Conservation (phyloP, 1,139 yeast genomes). For the Pichia sp. region DNA sequence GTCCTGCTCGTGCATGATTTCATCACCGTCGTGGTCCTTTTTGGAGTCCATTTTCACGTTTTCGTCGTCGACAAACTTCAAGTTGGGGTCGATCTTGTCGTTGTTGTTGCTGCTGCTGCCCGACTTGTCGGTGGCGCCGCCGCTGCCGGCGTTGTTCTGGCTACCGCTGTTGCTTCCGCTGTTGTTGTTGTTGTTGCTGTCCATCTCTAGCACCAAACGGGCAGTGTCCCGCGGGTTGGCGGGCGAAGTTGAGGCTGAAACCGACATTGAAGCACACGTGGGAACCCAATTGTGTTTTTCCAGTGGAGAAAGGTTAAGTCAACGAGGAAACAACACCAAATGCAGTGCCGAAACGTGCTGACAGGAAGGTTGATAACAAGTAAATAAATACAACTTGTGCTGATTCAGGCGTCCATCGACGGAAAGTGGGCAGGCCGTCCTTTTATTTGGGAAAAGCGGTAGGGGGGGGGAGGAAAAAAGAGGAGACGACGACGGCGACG, state of each 20-base stretch:
- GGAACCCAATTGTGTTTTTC: neutral
- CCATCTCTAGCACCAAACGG: neutral
- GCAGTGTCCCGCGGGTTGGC: constrained; percentile 1
- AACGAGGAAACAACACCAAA: too few relatives aligned
- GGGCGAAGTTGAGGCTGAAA: neutral
- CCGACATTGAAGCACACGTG: neutral
- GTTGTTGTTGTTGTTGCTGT: neutral
- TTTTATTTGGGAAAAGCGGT: neutral
- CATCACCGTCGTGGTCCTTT: neutral
- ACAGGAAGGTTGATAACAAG: neutral
- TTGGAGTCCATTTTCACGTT: neutral
- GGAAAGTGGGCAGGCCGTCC: neutral
- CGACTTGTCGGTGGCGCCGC: neutral
- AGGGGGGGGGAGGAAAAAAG: neutral
- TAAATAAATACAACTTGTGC: neutral
- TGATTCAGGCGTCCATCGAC: constrained; percentile 2
- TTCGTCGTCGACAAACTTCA: constrained; percentile 2
- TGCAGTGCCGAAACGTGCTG: neutral
- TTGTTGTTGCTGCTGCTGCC: neutral
- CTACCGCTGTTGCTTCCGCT: neutral
- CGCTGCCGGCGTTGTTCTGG: neutral
- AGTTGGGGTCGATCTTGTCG: constrained; percentile 12
- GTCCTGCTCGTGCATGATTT: neutral
- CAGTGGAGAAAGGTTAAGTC: too few relatives aligned
- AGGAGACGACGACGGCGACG: neutral